Percentiles rank a stretch among this genome's conserved stretches.
These are phyloP conservation scores for Leucaena leucocephala DNA, from an alignment of 306 rosid species.

Conservation along the genomic window DNA sequence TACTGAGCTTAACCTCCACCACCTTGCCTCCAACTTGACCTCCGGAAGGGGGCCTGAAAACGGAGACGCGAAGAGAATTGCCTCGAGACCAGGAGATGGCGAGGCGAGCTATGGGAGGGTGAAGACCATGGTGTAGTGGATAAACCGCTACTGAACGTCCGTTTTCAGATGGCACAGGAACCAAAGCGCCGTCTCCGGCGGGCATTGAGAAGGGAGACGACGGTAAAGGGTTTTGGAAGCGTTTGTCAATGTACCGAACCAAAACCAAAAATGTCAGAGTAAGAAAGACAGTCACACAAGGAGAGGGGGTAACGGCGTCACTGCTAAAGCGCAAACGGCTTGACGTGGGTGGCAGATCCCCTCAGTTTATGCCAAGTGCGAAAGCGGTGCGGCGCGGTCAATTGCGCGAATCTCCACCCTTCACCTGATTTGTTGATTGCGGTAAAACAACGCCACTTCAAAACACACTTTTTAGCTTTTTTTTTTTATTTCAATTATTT, in stretches of 20 bases:
- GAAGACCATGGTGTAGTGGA: constrained; percentile 66
- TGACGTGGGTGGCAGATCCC: too few relatives aligned
- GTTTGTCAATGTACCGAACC: constrained; percentile 16
- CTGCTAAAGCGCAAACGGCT: too few relatives aligned
- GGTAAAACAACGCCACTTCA: background rate
- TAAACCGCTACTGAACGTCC: constrained; percentile 42
- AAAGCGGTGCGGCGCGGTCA: too few relatives aligned
- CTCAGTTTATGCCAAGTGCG: too few relatives aligned
- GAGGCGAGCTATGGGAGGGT: constrained; percentile 68
- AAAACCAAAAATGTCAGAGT: background rate
- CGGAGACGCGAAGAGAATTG: constrained; percentile 76
- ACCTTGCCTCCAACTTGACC: constrained; percentile 59
- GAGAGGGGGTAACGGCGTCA: background rate
- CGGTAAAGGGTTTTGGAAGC: constrained; percentile 49
- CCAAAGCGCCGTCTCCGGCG: constrained; percentile 47
- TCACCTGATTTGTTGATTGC: too few relatives aligned
- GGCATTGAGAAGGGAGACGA: constrained; percentile 44
- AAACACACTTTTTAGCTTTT: background rate
- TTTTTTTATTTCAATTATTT: too few relatives aligned
- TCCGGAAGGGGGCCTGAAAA: constrained; percentile 47
- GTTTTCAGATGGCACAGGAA: constrained; percentile 47
- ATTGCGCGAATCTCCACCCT: too few relatives aligned
- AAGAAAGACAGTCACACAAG: background rate
- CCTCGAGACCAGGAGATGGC: constrained; percentile 88
- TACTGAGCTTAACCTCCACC: constrained; percentile 67